phyloP scores from a whole-genome alignment of 352 stramenopile genomes.

The Phytophthora lateralis region DNA sequence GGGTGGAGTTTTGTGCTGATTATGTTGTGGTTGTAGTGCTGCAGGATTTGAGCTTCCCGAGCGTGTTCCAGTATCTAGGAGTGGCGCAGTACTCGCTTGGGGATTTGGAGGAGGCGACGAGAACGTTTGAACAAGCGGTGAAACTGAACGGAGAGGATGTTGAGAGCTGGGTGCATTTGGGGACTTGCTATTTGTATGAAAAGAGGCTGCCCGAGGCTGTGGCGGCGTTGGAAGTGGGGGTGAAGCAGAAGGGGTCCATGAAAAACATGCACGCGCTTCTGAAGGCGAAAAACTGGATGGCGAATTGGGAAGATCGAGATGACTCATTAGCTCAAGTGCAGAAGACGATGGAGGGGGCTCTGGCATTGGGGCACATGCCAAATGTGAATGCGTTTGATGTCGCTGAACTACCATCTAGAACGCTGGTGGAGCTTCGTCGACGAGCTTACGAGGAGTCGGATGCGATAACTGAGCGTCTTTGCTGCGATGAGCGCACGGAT shows the following conservation, averaged over 20 bases:
- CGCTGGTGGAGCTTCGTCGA: conserved; percentile 32
- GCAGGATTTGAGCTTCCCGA: conserved; percentile 43
- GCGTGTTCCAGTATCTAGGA: conserved; percentile 70
- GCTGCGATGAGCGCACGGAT: conserved; percentile 17
- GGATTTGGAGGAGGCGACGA: conserved; percentile 56
- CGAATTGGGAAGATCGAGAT: conserved; percentile 67
- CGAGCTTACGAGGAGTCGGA: conserved; percentile 18
- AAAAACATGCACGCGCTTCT: conserved; percentile 51
- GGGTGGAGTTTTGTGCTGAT: not conserved
- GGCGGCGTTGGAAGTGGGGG: conserved; percentile 50
- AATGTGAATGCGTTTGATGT: conserved; percentile 54
- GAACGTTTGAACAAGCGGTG: conserved; percentile 65
- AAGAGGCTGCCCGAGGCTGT: conserved; percentile 49
- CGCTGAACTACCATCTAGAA: conserved; percentile 37
- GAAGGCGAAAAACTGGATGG: conserved; percentile 75
- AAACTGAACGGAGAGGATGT: conserved; percentile 50
- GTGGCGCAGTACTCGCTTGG: conserved; percentile 75
- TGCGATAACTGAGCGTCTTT: conserved; percentile 15
- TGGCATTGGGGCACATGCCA: conserved; percentile 13
- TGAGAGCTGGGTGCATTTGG: conserved; percentile 69
- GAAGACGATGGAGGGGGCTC: conserved; percentile 22
- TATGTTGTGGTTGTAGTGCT: conserved; percentile 22
- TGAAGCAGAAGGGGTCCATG: conserved; percentile 44
- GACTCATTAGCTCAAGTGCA: conserved; percentile 46
- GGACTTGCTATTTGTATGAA: conserved; percentile 72